Conservation (phyloP, 768 basidiomycete species). For the Termitomyces sp. region DNA sequence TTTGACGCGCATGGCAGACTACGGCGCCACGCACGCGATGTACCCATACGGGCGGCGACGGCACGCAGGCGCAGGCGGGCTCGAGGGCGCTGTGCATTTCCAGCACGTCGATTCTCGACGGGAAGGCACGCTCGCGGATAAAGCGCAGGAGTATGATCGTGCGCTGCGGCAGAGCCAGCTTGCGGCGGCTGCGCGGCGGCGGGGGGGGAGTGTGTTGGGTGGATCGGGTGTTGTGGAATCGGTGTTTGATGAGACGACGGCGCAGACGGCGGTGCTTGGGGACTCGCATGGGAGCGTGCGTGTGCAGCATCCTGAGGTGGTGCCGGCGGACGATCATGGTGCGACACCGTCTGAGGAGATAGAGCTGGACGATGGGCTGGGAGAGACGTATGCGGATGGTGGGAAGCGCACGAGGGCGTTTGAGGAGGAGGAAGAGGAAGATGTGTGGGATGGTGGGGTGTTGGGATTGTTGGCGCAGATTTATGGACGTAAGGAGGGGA, state of each 20-base stretch:
- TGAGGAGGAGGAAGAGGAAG: conserved; percentile 47
- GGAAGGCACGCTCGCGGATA: conserved; percentile 38
- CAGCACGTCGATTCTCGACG: conserved; percentile 21
- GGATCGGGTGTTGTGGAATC: conserved; percentile 46
- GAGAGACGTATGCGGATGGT: conserved; percentile 76
- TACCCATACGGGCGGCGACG: conserved; percentile 24
- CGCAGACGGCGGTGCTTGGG: conserved; percentile 67
- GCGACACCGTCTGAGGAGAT: conserved; percentile 41
- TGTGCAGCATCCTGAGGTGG: background rate
- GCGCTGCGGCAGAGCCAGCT: conserved; percentile 67
- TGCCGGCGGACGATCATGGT: conserved; percentile 6
- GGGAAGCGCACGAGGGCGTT: conserved; percentile 34
- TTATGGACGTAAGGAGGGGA: conserved; percentile 57
- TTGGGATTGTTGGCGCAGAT: conserved; percentile 84
- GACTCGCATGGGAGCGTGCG: conserved; percentile 63
- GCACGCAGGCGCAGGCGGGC: conserved; percentile 15
- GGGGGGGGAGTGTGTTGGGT: conserved; percentile 35
- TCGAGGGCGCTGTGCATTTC: conserved; percentile 26
- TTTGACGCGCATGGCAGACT: conserved; percentile 75
- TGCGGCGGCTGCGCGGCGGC: conserved; percentile 42
- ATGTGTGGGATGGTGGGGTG: conserved; percentile 77
- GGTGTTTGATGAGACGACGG: conserved; percentile 50
- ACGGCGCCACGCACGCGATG: conserved; percentile 45
- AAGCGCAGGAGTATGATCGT: conserved; percentile 70
- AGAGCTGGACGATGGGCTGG: conserved; percentile 48